Conservation (phyloP, 202 grass and related monocot genomes). For the Brachypodium distachyon region DNA sequence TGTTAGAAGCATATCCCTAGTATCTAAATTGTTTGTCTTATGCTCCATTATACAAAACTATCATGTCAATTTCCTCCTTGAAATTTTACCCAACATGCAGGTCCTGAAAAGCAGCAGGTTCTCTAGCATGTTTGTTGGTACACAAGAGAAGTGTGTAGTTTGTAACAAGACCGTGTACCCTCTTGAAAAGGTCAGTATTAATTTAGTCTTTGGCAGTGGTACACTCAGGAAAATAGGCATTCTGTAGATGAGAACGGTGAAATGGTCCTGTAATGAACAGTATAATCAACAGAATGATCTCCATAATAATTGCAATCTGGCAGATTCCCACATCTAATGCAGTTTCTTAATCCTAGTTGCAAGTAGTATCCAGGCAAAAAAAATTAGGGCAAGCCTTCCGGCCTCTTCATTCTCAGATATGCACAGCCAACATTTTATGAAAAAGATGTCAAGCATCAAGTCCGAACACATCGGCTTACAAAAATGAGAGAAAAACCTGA, state of each 20-base stretch:
- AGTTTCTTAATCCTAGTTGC: background rate
- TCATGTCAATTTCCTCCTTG: background rate
- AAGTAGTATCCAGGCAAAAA: background rate
- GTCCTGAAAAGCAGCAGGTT: constrained; percentile 54
- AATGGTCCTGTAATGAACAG: no score
- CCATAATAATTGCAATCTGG: background rate
- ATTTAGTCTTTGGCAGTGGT: background rate
- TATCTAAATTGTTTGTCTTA: constrained; percentile 1
- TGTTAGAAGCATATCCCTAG: background rate
- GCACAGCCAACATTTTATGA: no score
- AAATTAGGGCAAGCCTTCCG: no score
- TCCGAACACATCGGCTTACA: no score
- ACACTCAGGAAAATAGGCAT: background rate
- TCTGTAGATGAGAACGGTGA: no score
- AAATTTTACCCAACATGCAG: constrained; percentile 27
- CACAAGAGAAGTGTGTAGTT: constrained; percentile 76
- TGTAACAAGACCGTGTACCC: constrained; percentile 92
- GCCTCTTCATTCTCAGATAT: no score
- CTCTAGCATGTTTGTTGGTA: constrained; percentile 74
- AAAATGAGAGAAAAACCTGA: no score
- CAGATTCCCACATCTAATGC: background rate
- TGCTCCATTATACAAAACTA: background rate
- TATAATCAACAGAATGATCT: background rate
- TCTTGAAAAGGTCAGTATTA: constrained; percentile 67
- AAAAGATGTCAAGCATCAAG: no score